Evolutionary conservation across 148 eudicot genomes (phyloP).

Genomic region (Limonium bicolor): DNA sequence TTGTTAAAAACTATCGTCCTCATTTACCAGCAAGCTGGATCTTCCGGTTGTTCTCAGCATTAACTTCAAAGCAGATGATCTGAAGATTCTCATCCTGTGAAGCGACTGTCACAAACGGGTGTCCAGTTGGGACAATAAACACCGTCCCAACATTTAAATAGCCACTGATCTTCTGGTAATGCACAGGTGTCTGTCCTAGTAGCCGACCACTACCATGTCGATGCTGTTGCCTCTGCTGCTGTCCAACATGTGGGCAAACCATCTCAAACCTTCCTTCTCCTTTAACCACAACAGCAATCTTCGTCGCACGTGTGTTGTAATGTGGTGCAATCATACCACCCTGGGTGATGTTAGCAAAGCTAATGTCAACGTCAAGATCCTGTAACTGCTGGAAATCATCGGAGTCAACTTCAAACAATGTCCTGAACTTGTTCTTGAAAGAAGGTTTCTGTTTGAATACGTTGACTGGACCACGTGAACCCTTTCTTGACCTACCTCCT

Average conservation of each 20-base stretch:
- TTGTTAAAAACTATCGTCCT: too few relatives aligned
- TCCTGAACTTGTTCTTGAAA: conserved; percentile 40
- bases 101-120: conserved; percentile 52
- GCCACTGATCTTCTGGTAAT: conserved; percentile 31
- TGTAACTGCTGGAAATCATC: conserved; percentile 23
- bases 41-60: conserved; percentile 32
- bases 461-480: conserved; percentile 20
- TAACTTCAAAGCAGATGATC: conserved; percentile 41
- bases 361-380: conserved; percentile 28
- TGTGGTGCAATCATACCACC: conserved; percentile 42
- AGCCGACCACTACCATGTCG: conserved; percentile 7
- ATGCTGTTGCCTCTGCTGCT: conserved; percentile 1
- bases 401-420: conserved; percentile 24
- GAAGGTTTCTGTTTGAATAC: conserved; percentile 30
- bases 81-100: conserved; percentile 39
- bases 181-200: conserved; percentile 9
- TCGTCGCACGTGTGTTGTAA: conserved; percentile 59
- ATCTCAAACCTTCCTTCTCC: conserved; percentile 68
- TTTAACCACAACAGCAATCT: conserved; percentile 27
- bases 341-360: conserved; percentile 60
- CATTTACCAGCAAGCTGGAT: conserved; percentile 46
- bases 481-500: conserved; percentile 18
- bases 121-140: conserved; percentile 60
- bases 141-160: conserved; percentile 34
- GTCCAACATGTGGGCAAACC: conserved; percentile 64